Base-by-base conservation (phyloP, 1,284 basidiomycete genomes). In the Cryptococcus wingfieldii region DNA sequence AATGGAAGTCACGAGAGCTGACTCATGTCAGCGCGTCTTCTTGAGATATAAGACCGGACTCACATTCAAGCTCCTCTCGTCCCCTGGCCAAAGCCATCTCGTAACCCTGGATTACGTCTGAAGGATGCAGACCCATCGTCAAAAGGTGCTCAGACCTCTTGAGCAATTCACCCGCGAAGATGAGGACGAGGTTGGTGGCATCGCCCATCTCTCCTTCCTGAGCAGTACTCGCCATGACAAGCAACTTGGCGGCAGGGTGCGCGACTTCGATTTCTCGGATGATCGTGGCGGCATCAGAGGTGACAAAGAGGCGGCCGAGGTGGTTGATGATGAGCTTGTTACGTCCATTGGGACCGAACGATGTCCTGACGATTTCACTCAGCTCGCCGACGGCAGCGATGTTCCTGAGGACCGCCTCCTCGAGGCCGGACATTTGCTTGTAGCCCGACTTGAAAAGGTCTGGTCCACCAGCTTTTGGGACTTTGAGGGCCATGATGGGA, bases 251-350 rank as follows among this genome's bases (percentile, higher is more conserved):
- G 5, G 95, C 95, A 0, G 96, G 96, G 37, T 49, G 47, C 18
- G 47, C 47, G 18, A 49, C 47, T 38, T 49, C 47, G 31, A 49
- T 49, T 27, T 99, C 96, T 63, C 89, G 85, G 72, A 98, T 94
- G 78, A 99, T 98, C 56, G 96, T 98, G 10, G 96, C 96, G 8
- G 96, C 95, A 83, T 99, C 96, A 49, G 91, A 96, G 31, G 96
- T 99, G 57, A 98, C 94, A 77, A 98, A 98, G 48, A 98, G 82
- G 71, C 86, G 84, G 55, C 93, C 93, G 45, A 99, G 82, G 78
- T 98, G 96, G 77, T 97, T 97, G 79, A 97, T 93, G 70, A 97
- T 80, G 59, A 97, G 86, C 77, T 96, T 97, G 79, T 96, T 97
- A 55, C 93, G 84, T 44, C 93, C 92, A 75, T 96, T 95, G 37